Base-by-base conservation (phyloP, 129 eudicot genomes). In the Artemisia tridentata region DNA sequence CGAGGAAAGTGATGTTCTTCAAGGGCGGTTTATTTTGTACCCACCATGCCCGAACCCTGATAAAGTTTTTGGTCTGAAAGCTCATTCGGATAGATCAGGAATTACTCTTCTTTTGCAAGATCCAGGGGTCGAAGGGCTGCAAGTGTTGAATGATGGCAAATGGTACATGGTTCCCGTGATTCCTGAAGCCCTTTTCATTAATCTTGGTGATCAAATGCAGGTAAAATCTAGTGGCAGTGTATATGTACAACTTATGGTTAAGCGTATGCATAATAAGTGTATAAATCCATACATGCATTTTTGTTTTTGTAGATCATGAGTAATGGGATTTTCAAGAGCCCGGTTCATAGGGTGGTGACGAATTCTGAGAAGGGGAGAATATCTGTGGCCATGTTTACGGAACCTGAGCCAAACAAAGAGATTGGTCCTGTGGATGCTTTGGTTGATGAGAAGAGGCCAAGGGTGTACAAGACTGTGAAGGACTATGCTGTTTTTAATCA, bases 281-380 rank as follows among this genome's bases (percentile, higher is more conserved):
- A 34, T 34, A 5, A 5, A 34, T 4, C 0, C 17, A 11, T 8
- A 23, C 41, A 8, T 17, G 12, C 16, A 18, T 51, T 25, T 63
- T 21, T 60, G 21, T 13, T 50, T 67, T 67, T 62, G 54, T 71
- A 90, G 96, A 87, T 90, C 66, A 78, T 90, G 91, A 90, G 82
- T 68, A 90, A 86, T 20, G 95, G 93, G 7, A 73, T 84, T 68
- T 86, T 86, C 80, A 84, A 84, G 81, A 87, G 93, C 55, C 85
- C 84, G 3, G 78, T 86, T 69, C 96, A 90, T 43, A 83, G 88
- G 75, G 96, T 84, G 11, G 63, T 85, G 56, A 84, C 80, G 1
- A 78, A 84, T 38, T 38, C 69, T 11, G 70, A 69, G 23, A 85
- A 61, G 51, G 89, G 75, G 54, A 85, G 93, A 75, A 76, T 84